Percentiles rank a stretch among this genome's conserved stretches.
Evolutionary conservation across 1,284 basidiomycete genomes (phyloP).

Genomic region (Ceratobasidium sp.): DNA sequence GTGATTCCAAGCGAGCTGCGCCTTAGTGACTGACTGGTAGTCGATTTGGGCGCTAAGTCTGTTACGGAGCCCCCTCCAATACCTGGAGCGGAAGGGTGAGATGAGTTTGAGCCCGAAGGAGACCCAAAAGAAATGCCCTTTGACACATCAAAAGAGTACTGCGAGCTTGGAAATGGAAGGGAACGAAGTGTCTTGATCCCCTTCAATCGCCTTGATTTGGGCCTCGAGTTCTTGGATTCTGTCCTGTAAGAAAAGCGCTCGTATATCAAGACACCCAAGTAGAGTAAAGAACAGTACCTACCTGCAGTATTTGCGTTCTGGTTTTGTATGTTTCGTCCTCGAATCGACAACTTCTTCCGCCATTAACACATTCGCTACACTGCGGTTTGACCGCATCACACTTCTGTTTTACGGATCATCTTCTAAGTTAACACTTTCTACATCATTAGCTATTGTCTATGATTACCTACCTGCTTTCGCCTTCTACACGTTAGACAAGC

Average conservation of each 20-base stretch:
- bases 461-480: neutral
- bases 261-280: neutral
- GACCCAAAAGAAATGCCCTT: too few relatives aligned
- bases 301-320: slow-evolving; percentile 5
- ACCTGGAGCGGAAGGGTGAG: too few relatives aligned
- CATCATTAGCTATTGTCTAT: neutral
- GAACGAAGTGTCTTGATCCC: too few relatives aligned
- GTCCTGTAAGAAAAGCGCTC: neutral
- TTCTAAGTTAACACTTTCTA: neutral
- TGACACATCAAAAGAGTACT: too few relatives aligned
- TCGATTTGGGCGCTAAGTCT: too few relatives aligned
- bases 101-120: too few relatives aligned
- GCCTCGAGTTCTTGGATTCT: slow-evolving; percentile 9
- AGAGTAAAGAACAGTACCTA: neutral
- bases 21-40: too few relatives aligned
- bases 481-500: slow-evolving; percentile 15
- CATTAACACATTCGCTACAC: slow-evolving; percentile 2
- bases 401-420: neutral
- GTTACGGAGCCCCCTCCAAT: too few relatives aligned
- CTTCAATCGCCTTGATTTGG: neutral
- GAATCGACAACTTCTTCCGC: slow-evolving; percentile 1
- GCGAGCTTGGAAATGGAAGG: too few relatives aligned
- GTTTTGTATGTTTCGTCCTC: neutral
- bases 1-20: too few relatives aligned
- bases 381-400: slow-evolving; percentile 1